Evolutionary conservation across 2,329 filamentous ascomycete species (phyloP).

Genomic region (Mycosphaerella sp.): DNA sequence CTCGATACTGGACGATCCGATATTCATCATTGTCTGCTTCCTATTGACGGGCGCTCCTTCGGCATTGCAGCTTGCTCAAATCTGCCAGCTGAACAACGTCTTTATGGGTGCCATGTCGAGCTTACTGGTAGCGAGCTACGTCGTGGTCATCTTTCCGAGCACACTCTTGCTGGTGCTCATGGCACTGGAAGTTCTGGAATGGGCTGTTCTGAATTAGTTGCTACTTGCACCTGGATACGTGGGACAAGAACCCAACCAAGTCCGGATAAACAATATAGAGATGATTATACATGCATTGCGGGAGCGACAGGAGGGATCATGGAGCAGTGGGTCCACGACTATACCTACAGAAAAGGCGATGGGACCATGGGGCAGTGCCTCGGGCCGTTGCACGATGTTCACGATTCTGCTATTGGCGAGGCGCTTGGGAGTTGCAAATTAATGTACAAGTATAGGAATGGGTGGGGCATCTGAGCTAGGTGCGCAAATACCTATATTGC

Average conservation of each 20-base stretch:
- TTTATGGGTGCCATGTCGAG: slow-evolving; percentile 92
- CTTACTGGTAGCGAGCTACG: slow-evolving; percentile 91
- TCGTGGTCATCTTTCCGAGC: slow-evolving; percentile 90
- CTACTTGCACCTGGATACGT: background rate
- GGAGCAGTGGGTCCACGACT: background rate
- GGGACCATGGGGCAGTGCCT: background rate
- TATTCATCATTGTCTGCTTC: slow-evolving; percentile 97
- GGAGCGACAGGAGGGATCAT: background rate
- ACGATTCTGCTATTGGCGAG: slow-evolving; percentile 1
- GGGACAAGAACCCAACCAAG: background rate
- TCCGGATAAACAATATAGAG: background rate
- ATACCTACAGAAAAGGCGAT: background rate
- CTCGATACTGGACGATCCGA: slow-evolving; percentile 92
- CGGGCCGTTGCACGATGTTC: background rate
- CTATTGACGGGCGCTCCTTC: slow-evolving; percentile 89
- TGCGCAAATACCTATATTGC: background rate
- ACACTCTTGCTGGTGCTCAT: slow-evolving; percentile 86
- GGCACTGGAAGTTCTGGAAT: slow-evolving; percentile 86
- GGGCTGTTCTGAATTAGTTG: slow-evolving; percentile 49
- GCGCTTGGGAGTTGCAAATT: background rate
- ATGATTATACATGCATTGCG: background rate
- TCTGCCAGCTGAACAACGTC: slow-evolving; percentile 96
- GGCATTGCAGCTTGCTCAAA: slow-evolving; percentile 90
- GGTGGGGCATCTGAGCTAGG: background rate
- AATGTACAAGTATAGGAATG: background rate